A percentile compares a stretch with the other conserved stretches of the same genome.
These are phyloP conservation scores for Pseudohalonectria lignicola DNA, from an alignment of 2,329 filamentous ascomycete genomes.

Conservation along the genomic window DNA sequence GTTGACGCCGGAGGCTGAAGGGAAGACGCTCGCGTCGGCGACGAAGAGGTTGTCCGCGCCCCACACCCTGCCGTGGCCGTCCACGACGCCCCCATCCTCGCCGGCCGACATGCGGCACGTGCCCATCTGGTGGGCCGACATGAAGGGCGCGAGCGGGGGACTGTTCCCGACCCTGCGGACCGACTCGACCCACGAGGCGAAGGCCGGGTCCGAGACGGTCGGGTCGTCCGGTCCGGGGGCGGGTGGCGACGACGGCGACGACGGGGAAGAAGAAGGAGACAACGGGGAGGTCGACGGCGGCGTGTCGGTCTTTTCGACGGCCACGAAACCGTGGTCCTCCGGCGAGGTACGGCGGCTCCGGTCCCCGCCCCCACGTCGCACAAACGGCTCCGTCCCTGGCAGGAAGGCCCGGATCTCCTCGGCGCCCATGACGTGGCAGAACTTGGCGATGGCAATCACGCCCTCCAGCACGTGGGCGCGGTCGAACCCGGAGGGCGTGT, in stretches of 20 bases:
- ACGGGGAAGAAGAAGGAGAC: neutral
- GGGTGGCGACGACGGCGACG: constrained; percentile 1
- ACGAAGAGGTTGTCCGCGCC: constrained; percentile 55
- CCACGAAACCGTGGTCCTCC: neutral
- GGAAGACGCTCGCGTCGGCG: constrained; percentile 66
- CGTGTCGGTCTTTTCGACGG: neutral
- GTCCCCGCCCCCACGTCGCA: too few species aligned
- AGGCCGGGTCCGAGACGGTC: constrained; percentile 46
- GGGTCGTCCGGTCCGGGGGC: constrained; percentile 13
- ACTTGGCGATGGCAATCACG: constrained; percentile 59
- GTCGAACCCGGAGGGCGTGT: constrained; percentile 62
- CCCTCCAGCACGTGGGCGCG: constrained; percentile 61
- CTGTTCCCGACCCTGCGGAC: constrained; percentile 36
- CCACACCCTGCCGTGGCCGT: constrained; percentile 51
- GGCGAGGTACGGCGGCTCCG: too few species aligned
- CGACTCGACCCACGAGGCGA: constrained; percentile 48
- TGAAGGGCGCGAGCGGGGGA: constrained; percentile 41
- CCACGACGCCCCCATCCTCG: constrained; percentile 43
- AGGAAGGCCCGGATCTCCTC: constrained; percentile 63
- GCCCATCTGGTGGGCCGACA: constrained; percentile 75
- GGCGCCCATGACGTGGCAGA: constrained; percentile 69
- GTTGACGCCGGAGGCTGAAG: constrained; percentile 67
- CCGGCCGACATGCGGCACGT: constrained; percentile 57
- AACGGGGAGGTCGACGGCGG: neutral
- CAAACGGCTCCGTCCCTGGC: constrained; percentile 53